These are phyloP conservation scores for Trichosanthes cucumerina DNA, from an alignment of 306 rosid species.

Conservation along the genomic window DNA sequence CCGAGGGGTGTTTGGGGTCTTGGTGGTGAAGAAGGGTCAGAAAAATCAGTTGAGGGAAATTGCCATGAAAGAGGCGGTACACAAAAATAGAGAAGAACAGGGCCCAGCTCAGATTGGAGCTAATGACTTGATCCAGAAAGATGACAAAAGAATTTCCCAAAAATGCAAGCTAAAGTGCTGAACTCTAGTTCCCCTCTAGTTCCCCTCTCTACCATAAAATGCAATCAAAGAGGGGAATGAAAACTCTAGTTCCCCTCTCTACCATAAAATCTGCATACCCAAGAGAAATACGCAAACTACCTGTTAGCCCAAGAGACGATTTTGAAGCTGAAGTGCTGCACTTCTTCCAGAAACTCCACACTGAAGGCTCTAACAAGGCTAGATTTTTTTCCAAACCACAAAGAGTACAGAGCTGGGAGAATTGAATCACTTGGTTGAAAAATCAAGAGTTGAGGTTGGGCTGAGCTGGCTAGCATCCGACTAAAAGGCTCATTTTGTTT, in stretches of 20 bases:
- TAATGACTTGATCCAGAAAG: background rate
- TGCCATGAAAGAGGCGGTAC: background rate
- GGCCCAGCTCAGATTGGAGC: too few relatives aligned
- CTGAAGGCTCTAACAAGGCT: background rate
- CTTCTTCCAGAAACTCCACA: background rate
- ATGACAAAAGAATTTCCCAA: background rate
- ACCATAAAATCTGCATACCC: background rate
- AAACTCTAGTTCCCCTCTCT: background rate
- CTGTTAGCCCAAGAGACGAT: background rate
- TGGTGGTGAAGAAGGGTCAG: background rate
- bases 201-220: too few relatives aligned
- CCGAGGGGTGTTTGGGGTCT: background rate
- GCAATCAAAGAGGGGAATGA: background rate
- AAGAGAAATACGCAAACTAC: background rate
- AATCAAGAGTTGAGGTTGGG: too few relatives aligned
- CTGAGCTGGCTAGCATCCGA: too few relatives aligned
- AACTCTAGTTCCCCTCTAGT: too few relatives aligned
- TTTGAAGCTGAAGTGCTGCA: background rate
- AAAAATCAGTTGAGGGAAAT: background rate
- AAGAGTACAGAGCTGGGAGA: background rate
- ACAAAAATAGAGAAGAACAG: too few relatives aligned
- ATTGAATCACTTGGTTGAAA: too few relatives aligned
- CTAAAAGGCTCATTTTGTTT: too few relatives aligned
- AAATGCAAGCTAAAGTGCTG: background rate
- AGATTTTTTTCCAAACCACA: background rate